These are phyloP conservation scores for Zancudomyces culisetae DNA, from an alignment of 371 early-diverging fungal species.

Conservation along the genomic window DNA sequence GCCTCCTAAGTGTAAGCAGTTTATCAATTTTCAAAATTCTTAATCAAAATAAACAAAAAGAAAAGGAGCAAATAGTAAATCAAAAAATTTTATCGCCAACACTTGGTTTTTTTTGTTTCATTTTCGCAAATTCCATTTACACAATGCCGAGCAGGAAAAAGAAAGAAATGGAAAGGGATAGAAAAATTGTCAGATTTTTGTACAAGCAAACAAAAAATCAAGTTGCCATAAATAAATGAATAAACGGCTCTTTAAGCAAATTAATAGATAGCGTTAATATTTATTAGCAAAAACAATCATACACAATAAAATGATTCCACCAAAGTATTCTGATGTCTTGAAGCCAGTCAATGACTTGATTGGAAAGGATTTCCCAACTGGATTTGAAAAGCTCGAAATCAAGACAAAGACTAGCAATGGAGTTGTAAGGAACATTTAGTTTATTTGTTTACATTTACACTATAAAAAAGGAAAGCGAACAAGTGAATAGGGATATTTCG, in stretches of 20 bases:
- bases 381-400: conserved; percentile 86
- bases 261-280: background rate
- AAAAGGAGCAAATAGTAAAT: too few relatives aligned
- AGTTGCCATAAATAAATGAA: background rate
- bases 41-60: too few relatives aligned
- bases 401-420: conserved; percentile 88
- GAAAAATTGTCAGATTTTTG: background rate
- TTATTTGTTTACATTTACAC: background rate
- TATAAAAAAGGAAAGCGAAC: too few relatives aligned
- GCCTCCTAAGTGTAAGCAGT: too few relatives aligned
- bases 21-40: too few relatives aligned
- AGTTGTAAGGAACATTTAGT: conserved; percentile 42
- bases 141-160: background rate
- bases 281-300: background rate
- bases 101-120: background rate
- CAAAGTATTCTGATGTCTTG: conserved; percentile 77
- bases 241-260: background rate
- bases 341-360: conserved; percentile 89
- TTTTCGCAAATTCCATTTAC: too few relatives aligned
- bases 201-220: background rate
- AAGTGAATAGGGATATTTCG: background rate
- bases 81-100: too few relatives aligned
- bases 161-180: background rate
- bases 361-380: conserved; percentile 89
- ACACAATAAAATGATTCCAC: conserved; percentile 23